These are phyloP conservation scores for Cenchrus fungigraminus DNA, from an alignment of 176 grass and related monocot genomes.

Conservation along the genomic window DNA sequence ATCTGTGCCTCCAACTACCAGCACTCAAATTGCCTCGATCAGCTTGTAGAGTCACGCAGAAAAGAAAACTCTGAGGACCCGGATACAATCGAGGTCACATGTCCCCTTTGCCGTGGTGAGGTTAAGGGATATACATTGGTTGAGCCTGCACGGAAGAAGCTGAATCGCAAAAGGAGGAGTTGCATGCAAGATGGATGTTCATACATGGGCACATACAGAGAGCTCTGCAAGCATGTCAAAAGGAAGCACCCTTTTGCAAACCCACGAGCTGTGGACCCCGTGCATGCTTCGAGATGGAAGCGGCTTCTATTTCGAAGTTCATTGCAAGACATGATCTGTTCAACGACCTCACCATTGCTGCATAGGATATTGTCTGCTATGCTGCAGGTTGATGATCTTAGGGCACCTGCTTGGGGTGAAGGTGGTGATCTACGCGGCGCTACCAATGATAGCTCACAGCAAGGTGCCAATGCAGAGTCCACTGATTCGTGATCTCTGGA, in stretches of 20 bases:
- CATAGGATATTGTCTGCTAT: constrained; percentile 23
- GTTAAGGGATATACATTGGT: constrained; percentile 88
- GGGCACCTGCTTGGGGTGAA: constrained; percentile 1
- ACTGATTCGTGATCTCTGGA: constrained; percentile 20
- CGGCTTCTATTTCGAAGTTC: constrained; percentile 51
- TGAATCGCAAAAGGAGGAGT: constrained; percentile 71
- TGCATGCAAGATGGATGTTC: constrained; percentile 78
- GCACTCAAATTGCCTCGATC: constrained; percentile 82
- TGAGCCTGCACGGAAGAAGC: constrained; percentile 65
- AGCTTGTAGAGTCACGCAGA: constrained; percentile 65
- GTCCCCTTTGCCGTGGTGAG: constrained; percentile 78
- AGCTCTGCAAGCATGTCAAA: constrained; percentile 62
- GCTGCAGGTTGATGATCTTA: constrained; percentile 32
- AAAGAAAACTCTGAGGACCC: constrained; percentile 42
- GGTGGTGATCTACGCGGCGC: not conserved
- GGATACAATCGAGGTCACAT: constrained; percentile 57
- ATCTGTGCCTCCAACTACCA: constrained; percentile 74
- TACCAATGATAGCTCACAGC: not conserved
- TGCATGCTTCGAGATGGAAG: constrained; percentile 63
- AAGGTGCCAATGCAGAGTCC: not conserved
- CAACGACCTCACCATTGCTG: constrained; percentile 45
- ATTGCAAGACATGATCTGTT: constrained; percentile 71
- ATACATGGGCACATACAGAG: constrained; percentile 63
- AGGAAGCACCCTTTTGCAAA: constrained; percentile 59
- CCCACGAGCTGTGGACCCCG: constrained; percentile 64